Conservation (phyloP, 2,329 filamentous ascomycete genomes). For the Colletotrichum gloeosporioides region DNA sequence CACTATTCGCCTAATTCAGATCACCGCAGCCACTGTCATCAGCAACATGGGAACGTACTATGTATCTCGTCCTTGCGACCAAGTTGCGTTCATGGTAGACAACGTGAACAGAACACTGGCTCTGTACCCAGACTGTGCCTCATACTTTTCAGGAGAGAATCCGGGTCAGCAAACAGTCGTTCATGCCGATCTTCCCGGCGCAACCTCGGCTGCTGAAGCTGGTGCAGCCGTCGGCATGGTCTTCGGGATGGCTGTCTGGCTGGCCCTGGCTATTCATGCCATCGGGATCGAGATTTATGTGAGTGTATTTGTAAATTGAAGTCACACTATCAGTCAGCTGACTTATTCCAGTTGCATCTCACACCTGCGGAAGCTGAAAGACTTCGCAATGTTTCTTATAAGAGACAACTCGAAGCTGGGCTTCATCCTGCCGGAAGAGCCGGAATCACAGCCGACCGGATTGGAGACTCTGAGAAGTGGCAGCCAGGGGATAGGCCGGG, state of each 20-base stretch:
- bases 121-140: conserved; percentile 48
- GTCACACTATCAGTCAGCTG: neutral
- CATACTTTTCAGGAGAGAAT: conserved; percentile 37
- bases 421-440: conserved; percentile 49
- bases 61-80: conserved; percentile 47
- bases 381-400: conserved; percentile 56
- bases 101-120: conserved; percentile 27
- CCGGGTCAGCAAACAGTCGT: conserved; percentile 31
- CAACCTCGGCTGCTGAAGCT: conserved; percentile 27
- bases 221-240: conserved; percentile 46
- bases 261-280: conserved; percentile 21
- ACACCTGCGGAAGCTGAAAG: conserved; percentile 57
- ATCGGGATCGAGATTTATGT: conserved; percentile 28
- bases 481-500: neutral
- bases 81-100: conserved; percentile 46
- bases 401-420: conserved; percentile 57
- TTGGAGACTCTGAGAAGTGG: conserved; percentile 37
- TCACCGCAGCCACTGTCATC: conserved; percentile 37
- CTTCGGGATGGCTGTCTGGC: conserved; percentile 57
- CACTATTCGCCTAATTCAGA: conserved; percentile 52
- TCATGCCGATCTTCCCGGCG: conserved; percentile 33
- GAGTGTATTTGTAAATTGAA: neutral
- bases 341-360: conserved; percentile 41
- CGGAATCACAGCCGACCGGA: conserved; percentile 45
- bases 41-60: conserved; percentile 32